Base-by-base conservation (phyloP, 176 grass and related monocot genomes). In the Carex myosuroides region DNA sequence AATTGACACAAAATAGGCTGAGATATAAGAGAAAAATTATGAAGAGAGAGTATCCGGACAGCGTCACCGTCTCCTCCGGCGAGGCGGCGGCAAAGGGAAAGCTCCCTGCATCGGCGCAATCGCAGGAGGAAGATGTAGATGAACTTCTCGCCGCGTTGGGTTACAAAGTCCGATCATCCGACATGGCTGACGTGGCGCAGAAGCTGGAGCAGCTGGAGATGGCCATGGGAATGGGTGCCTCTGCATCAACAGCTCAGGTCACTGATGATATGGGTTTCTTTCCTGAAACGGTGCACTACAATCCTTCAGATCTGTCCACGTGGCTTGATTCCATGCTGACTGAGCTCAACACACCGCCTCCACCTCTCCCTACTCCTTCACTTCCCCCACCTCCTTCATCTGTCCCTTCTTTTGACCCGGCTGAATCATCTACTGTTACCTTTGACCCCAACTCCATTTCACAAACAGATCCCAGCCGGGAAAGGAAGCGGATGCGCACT, bases 201-300 rank as follows among this genome's bases (percentile, higher is more conserved):
- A 99, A 99, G 80, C 96, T 99, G 58, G 96, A 99, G 96, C 91
- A 99, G 88, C 91, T 95, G 3, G 96, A 99, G 93, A 92, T 99
- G 96, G 93, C 93, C 83, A 95, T 99, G 93, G 91, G 84, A 13
- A 90, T 95, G 82, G 88, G 90, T 61, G 79, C 62, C 50, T 84
- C 60, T 4, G 81, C 20, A 30, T 60, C 64, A 10, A 10, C 69
- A 17, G 57, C 69, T 65, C 69, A 9, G 92, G 88, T 18, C 87
- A 92, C 30, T 79, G 84, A 18, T 79, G 80, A 87, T 8, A 80
- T 90, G 32, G 91, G 88, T 64, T 84, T 99, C 8, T 91, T 91
- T 22, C 85, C 93, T 39, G 96, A 99, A 29, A 92, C 93, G 35
- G 89, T 99, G 50, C 96, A 95, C 87, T 91, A 94, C 42, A 94